A percentile compares a stretch with the other conserved stretches of the same genome.
Evolutionary conservation across 2,329 filamentous ascomycete genomes (phyloP).

Genomic region (Beauveria pseudobassiana): DNA sequence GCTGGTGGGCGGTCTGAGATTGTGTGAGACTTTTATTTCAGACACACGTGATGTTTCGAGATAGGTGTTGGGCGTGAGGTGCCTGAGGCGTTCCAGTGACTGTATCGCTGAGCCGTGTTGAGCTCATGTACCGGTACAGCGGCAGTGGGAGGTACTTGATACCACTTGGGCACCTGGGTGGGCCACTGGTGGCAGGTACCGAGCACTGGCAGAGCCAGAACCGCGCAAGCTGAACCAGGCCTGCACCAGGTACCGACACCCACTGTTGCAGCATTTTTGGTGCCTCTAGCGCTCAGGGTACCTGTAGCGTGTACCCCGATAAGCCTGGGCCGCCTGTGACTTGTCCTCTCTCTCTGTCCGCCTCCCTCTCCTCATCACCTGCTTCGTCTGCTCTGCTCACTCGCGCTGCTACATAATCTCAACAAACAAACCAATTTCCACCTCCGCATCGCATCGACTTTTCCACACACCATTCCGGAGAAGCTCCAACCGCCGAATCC

Average conservation of each 20-base stretch:
- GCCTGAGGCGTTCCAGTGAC: not conserved
- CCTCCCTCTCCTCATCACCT: not conserved
- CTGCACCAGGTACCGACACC: not conserved
- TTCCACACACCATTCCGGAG: conserved; percentile 5
- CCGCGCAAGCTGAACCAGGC: not conserved
- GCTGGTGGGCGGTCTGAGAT: not conserved
- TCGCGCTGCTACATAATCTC: conserved; percentile 9
- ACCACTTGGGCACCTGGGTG: not conserved
- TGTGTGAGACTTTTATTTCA: not conserved
- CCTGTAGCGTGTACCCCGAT: not conserved
- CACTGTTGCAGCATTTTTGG: not conserved
- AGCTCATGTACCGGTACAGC: not conserved
- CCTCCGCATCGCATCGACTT: conserved; percentile 1
- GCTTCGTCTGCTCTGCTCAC: not conserved
- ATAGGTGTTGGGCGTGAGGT: not conserved
- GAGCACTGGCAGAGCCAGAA: not conserved
- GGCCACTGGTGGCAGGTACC: not conserved
- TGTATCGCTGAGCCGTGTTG: not conserved
- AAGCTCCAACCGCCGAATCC: conserved; percentile 4
- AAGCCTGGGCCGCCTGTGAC: not conserved
- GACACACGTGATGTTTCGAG: not conserved
- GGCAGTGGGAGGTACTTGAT: not conserved
- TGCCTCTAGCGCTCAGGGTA: not conserved
- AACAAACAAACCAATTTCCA: conserved; percentile 12
- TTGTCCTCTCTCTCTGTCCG: not conserved